phyloP scores from a whole-genome alignment of 225 moss, liverwort and hornwort species.

The Marchantia paleacea region DNA sequence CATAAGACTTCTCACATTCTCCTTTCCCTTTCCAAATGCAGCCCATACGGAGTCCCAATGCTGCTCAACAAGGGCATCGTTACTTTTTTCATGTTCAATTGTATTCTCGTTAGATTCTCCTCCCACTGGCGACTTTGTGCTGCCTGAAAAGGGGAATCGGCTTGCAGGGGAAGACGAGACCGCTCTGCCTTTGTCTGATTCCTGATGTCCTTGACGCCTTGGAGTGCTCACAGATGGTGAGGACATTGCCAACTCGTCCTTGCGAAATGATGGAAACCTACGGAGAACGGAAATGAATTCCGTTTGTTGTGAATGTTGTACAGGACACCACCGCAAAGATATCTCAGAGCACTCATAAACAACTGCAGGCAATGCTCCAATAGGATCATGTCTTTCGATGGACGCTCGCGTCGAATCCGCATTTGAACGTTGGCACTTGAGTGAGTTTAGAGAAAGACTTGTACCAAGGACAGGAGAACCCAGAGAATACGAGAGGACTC shows the following conservation, averaged over 20 bases:
- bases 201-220: conserved; percentile 15
- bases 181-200: conserved; percentile 9
- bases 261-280: conserved; percentile 43
- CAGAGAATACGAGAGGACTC: conserved; percentile 61
- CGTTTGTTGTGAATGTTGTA: conserved; percentile 28
- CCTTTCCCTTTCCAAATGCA: conserved; percentile 57
- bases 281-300: conserved; percentile 24
- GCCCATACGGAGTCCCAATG: conserved; percentile 62
- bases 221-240: conserved; percentile 34
- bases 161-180: conserved; percentile 28
- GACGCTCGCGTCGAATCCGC: conserved; percentile 12
- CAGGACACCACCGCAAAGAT: conserved; percentile 69
- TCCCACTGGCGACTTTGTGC: conserved; percentile 28
- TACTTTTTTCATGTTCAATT: conserved; percentile 35
- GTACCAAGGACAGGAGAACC: conserved; percentile 64
- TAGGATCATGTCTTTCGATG: conserved; percentile 21
- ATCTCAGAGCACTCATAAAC: conserved; percentile 49
- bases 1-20: conserved; percentile 60
- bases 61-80: conserved; percentile 32
- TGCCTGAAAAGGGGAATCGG: conserved; percentile 23
- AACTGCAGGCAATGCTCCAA: conserved; percentile 31
- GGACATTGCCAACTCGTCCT: conserved; percentile 37
- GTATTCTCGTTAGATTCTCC: conserved; percentile 43
- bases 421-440: conserved; percentile 28
- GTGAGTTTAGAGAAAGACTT: conserved; percentile 50